Evolutionary conservation across 2,329 filamentous ascomycete species (phyloP).

Genomic region (Calonectria naviculata): DNA sequence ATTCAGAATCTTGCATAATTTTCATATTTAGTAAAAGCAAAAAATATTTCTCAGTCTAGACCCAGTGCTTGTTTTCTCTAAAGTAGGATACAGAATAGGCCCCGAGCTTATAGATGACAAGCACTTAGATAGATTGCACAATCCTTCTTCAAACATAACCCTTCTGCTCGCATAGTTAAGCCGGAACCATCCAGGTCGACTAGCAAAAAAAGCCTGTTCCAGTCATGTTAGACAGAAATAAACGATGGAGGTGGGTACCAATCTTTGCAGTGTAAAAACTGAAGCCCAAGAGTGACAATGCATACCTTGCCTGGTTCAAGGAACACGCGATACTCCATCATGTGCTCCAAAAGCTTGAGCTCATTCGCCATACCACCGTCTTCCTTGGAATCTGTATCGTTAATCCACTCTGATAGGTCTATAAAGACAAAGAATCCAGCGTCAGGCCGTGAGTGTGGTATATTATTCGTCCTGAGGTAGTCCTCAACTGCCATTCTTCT

Average conservation of each 20-base stretch:
- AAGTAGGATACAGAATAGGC: background rate
- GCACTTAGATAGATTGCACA: background rate
- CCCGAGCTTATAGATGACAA: background rate
- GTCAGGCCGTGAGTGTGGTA: background rate
- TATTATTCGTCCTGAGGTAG: background rate
- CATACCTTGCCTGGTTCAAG: background rate
- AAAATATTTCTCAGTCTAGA: background rate
- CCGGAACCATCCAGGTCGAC: background rate
- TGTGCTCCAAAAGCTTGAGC: background rate
- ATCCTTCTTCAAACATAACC: background rate
- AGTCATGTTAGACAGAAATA: background rate
- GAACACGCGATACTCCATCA: background rate
- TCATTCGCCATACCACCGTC: background rate
- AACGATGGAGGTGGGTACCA: too few relatives aligned
- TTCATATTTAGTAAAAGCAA: background rate
- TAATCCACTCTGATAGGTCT: background rate
- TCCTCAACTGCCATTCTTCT: background rate
- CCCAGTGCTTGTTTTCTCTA: background rate
- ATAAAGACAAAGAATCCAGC: background rate
- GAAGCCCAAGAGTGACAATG: too few relatives aligned
- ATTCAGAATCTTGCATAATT: background rate
- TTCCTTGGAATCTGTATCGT: background rate
- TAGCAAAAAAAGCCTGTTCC: background rate
- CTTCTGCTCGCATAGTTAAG: background rate
- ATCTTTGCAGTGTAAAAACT: background rate